Percentiles rank a stretch among this genome's conserved stretches.
Conservation (phyloP, 1,139 yeast species). For the Taiozyma sp. region DNA sequence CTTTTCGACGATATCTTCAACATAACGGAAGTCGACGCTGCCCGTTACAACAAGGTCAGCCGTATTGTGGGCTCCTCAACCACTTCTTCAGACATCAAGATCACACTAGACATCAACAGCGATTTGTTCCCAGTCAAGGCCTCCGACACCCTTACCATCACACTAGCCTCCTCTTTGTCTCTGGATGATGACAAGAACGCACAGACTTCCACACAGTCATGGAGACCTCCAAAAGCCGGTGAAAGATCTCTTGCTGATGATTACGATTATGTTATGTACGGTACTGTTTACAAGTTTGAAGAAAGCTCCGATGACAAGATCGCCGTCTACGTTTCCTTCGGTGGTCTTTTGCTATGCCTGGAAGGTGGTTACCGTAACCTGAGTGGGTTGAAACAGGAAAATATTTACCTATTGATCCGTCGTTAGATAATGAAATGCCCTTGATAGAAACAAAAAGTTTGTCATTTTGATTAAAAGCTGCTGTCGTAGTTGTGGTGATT, state of each 20-base stretch:
- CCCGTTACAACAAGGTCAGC: conserved; percentile 88
- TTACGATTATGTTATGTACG: conserved; percentile 97
- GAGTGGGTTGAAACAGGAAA: conserved; percentile 88
- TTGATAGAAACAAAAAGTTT: not conserved
- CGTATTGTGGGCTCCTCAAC: conserved; percentile 89
- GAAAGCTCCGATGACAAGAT: conserved; percentile 67
- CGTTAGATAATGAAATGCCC: conserved; percentile 20
- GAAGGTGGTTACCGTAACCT: conserved; percentile 94
- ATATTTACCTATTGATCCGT: conserved; percentile 86
- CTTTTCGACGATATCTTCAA: conserved; percentile 93
- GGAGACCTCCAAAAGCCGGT: conserved; percentile 89
- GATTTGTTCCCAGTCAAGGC: conserved; percentile 85
- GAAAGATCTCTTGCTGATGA: conserved; percentile 92
- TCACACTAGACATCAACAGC: conserved; percentile 87
- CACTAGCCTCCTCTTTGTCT: conserved; percentile 73
- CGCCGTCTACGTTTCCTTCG: conserved; percentile 91
- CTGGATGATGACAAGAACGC: conserved; percentile 51
- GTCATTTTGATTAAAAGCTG: not conserved
- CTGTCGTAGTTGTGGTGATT: too few relatives aligned
- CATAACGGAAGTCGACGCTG: conserved; percentile 80
- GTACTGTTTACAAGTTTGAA: conserved; percentile 95
- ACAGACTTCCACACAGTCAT: conserved; percentile 44
- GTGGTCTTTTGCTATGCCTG: conserved; percentile 88
- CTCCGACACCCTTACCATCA: conserved; percentile 81
- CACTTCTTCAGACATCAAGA: conserved; percentile 74